A percentile compares a stretch with the other conserved stretches of the same genome.
These are phyloP conservation scores for Pluteus cervinus DNA, from an alignment of 768 basidiomycete genomes.

Conservation along the genomic window DNA sequence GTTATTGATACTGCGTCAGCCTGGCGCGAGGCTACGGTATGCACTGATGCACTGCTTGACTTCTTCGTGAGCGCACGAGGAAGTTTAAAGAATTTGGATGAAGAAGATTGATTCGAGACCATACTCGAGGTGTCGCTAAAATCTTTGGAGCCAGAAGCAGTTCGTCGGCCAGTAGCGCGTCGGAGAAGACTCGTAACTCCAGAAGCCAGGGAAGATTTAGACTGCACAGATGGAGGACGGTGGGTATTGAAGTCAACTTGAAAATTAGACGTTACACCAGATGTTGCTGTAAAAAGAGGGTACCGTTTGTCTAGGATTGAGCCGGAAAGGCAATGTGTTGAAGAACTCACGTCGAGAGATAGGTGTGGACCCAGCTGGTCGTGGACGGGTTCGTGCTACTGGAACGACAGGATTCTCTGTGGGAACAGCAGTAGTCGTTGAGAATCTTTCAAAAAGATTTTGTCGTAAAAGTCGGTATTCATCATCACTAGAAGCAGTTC, in stretches of 20 bases:
- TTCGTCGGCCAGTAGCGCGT: conserved; percentile 37
- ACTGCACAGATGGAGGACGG: conserved; percentile 48
- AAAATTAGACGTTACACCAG: conserved; percentile 34
- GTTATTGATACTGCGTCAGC: conserved; percentile 35
- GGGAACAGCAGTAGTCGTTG: conserved; percentile 51
- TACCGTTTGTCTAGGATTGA: not conserved
- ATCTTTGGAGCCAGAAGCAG: conserved; percentile 30
- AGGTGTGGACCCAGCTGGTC: conserved; percentile 18
- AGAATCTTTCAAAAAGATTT: conserved; percentile 77
- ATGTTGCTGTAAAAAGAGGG: conserved; percentile 16
- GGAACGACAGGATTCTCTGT: conserved; percentile 61
- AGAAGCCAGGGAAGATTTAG: conserved; percentile 46
- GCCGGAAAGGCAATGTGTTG: conserved; percentile 4
- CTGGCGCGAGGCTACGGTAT: conserved; percentile 34
- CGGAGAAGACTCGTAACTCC: conserved; percentile 46
- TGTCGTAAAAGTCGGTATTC: conserved; percentile 82
- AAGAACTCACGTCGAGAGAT: conserved; percentile 25
- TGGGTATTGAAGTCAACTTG: conserved; percentile 33
- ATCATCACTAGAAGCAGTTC: conserved; percentile 54
- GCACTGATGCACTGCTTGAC: conserved; percentile 43
- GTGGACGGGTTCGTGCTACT: conserved; percentile 30
- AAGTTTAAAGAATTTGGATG: conserved; percentile 33
- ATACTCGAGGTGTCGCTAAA: conserved; percentile 44
- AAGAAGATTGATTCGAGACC: conserved; percentile 29
- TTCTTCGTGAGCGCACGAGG: conserved; percentile 38